Evolutionary conservation across 2,329 filamentous ascomycete genomes (phyloP).

Genomic region (Sporothrix protearum): DNA sequence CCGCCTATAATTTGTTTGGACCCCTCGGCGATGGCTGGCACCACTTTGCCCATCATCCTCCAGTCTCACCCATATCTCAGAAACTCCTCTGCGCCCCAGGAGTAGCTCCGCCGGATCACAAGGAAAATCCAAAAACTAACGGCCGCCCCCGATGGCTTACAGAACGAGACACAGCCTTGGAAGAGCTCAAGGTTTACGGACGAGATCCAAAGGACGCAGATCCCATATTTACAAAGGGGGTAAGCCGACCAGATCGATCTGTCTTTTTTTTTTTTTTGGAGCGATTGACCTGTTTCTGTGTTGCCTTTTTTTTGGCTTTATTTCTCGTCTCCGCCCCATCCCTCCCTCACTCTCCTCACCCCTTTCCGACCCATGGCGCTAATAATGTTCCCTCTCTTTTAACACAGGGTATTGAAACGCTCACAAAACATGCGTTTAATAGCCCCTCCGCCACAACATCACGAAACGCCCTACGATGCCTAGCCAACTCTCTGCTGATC

Average conservation of each 20-base stretch:
- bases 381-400: background rate
- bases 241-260: conserved; percentile 38
- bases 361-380: conserved; percentile 12
- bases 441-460: conserved; percentile 60
- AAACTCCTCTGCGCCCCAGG: background rate
- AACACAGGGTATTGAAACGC: conserved; percentile 66
- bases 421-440: conserved; percentile 71
- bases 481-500: conserved; percentile 81
- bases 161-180: conserved; percentile 62
- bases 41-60: conserved; percentile 5
- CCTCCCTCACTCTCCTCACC: background rate
- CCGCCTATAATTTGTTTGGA: conserved; percentile 13
- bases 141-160: background rate
- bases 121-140: background rate
- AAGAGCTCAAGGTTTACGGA: conserved; percentile 74
- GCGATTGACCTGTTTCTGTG: background rate
- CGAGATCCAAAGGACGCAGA: conserved; percentile 68
- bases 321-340: background rate
- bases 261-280: background rate
- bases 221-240: conserved; percentile 79
- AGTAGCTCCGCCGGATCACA: background rate
- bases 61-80: background rate
- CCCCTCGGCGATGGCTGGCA: conserved; percentile 15
- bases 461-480: conserved; percentile 71
- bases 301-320: background rate